Base-by-base conservation (phyloP, 2,329 filamentous ascomycete species). In the Cercospora canescens region DNA sequence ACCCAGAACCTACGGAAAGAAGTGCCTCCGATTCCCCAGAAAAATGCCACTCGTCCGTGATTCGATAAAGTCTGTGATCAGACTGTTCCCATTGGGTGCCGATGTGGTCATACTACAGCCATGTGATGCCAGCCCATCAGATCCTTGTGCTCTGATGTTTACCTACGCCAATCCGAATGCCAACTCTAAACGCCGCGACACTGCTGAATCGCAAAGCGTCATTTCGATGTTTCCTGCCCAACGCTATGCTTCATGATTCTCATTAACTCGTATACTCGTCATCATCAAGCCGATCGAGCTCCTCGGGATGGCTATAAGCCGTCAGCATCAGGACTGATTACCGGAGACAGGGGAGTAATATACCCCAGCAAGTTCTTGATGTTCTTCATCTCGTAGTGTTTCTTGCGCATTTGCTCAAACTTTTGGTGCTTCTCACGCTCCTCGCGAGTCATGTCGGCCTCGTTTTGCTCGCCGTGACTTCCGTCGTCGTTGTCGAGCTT, bases 371-470 rank as follows among this genome's bases (percentile, higher is more conserved):
- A 81, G 75, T 89, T 87, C 75, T 95, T 96, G 65, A 97, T 93
- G 76, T 95, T 91, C 81, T 88, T 93, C 95, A 99, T 99, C 85
- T 99, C 95, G 80, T 99, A 99, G 80, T 99, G 95, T 83, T 89
- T 94, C 88, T 95, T 97, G 76, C 95, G 88, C 83, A 93, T 86
- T 81, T 92, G 85, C 82, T 97, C 94, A 78, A 99, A 99, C 77
- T 91, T 88, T 76, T 86, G 88, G 80, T 99, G 95, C 84, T 98
- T 97, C 82, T 95, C 93, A 68, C 84, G 84, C 77, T 96, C 94
- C 78, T 97, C 93, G 48, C 81, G 78, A 5, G 81, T 80, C 73
- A 83, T 80, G 59, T 80, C 76, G 21, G 75, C 85, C 52, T 88
- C 86, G 62, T 86, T 85, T 71, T 87, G 81, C 73, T 88, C 82